Percentiles rank a stretch among this genome's conserved stretches.
phyloP scores from a whole-genome alignment of 2,329 filamentous ascomycete species.

The Aureobasidium namibiae region DNA sequence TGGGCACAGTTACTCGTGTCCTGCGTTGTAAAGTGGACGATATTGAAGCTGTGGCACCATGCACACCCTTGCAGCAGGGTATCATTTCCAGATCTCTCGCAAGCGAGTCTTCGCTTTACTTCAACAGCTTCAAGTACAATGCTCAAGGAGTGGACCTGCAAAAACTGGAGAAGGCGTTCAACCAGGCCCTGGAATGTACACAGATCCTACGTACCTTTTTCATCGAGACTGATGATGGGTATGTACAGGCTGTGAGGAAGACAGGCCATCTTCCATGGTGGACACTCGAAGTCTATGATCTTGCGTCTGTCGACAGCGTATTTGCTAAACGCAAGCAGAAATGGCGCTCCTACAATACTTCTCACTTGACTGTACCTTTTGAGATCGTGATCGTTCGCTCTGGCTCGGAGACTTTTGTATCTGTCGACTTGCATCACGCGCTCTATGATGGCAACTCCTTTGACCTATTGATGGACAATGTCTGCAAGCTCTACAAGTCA shows the following conservation, averaged over 20 bases:
- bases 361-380: slow-evolving; percentile 44
- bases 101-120: slow-evolving; percentile 56
- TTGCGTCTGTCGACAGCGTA: slow-evolving; percentile 26
- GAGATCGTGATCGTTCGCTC: slow-evolving; percentile 39
- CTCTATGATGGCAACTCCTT: slow-evolving; percentile 82
- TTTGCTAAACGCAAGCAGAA: slow-evolving; percentile 31
- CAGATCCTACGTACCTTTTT: slow-evolving; percentile 69
- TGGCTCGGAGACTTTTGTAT: slow-evolving; percentile 34
- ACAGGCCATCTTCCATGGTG: slow-evolving; percentile 12
- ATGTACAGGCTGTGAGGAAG: slow-evolving; percentile 59
- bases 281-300: slow-evolving; percentile 36
- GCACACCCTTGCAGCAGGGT: slow-evolving; percentile 77
- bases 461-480: slow-evolving; percentile 53
- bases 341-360: slow-evolving; percentile 50
- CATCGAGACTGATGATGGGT: slow-evolving; percentile 63
- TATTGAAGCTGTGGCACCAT: slow-evolving; percentile 70
- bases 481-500: slow-evolving; percentile 46
- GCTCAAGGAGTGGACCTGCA: slow-evolving; percentile 42
- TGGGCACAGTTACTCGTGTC: slow-evolving; percentile 42
- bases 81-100: slow-evolving; percentile 67
- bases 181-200: slow-evolving; percentile 40
- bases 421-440: slow-evolving; percentile 71
- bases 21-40: slow-evolving; percentile 44
- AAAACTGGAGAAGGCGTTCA: slow-evolving; percentile 51
- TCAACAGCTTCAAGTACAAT: slow-evolving; percentile 62